Evolutionary conservation across 139 green algal species (phyloP).

Genomic region (Chlamydomonas sp.): DNA sequence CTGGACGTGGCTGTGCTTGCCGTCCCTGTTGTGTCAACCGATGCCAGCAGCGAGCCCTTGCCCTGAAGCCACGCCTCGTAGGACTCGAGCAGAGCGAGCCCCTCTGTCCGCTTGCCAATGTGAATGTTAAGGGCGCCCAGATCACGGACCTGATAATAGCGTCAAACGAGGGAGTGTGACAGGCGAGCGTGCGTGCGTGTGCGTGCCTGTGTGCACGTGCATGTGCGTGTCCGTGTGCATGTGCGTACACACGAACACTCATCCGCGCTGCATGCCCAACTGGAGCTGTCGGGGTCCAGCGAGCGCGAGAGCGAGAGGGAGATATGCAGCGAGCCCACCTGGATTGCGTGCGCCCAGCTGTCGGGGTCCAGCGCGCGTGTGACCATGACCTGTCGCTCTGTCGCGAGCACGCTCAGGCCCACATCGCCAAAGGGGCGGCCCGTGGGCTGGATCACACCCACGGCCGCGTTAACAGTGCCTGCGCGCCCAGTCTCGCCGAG

Average conservation of each 20-base stretch:
- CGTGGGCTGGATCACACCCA: conserved; percentile 19
- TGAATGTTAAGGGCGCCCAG: conserved; percentile 1
- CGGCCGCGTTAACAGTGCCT: conserved; percentile 20
- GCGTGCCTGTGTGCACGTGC: no score
- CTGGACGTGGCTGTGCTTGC: no score
- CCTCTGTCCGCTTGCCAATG: background rate
- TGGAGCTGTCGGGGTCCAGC: no score
- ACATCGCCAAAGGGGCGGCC: conserved; percentile 25
- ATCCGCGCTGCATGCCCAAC: no score
- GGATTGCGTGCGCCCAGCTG: background rate
- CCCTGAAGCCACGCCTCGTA: background rate
- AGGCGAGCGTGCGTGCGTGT: no score
- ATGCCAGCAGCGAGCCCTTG: background rate
- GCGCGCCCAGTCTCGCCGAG: conserved; percentile 18
- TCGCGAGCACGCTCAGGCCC: conserved; percentile 16
- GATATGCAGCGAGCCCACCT: no score
- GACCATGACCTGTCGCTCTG: conserved; percentile 11
- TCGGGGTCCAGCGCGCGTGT: conserved; percentile 2
- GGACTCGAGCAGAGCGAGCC: background rate
- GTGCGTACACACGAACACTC: no score
- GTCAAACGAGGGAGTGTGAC: no score
- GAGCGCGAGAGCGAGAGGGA: no score
- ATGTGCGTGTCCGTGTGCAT: no score
- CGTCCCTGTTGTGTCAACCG: no score
- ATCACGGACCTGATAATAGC: conserved; percentile 6